Percentiles rank a stretch among this genome's conserved stretches.
Conservation (phyloP, 441 rosid species). For the Populus tomentosa region DNA sequence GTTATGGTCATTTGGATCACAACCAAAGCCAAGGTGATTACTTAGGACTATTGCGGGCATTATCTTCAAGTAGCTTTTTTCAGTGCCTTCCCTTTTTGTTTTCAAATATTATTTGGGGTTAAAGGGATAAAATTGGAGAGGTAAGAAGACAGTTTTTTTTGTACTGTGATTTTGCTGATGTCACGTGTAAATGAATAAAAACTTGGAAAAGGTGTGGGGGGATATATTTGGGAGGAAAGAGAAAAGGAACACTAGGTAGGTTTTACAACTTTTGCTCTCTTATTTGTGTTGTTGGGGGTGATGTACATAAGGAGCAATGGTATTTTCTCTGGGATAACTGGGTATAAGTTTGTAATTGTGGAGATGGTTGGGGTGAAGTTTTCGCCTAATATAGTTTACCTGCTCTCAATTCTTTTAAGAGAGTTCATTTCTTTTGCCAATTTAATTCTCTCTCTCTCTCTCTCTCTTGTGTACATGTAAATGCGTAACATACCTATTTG, state of each 20-base stretch:
- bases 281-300: slow-evolving; percentile 29
- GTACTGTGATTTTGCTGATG: slow-evolving; percentile 25
- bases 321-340: slow-evolving; percentile 21
- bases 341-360: slow-evolving; percentile 39
- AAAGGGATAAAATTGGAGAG: slow-evolving; percentile 20
- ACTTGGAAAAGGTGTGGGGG: slow-evolving; percentile 26
- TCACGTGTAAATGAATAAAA: slow-evolving; percentile 53
- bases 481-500: neutral
- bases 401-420: slow-evolving; percentile 30
- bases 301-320: slow-evolving; percentile 40
- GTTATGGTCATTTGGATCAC: slow-evolving; percentile 46
- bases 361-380: slow-evolving; percentile 32
- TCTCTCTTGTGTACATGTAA: neutral
- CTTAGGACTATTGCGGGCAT: neutral
- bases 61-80: slow-evolving; percentile 1
- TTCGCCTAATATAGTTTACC: slow-evolving; percentile 26
- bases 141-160: slow-evolving; percentile 12
- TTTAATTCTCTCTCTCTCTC: neutral
- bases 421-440: neutral
- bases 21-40: slow-evolving; percentile 72
- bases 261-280: slow-evolving; percentile 17
- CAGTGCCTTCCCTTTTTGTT: slow-evolving; percentile 16
- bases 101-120: slow-evolving; percentile 24
- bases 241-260: slow-evolving; percentile 29
- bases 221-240: slow-evolving; percentile 24